Conservation (phyloP, 225 moss, liverwort and hornwort species). For the Takakia lepidozioides region DNA sequence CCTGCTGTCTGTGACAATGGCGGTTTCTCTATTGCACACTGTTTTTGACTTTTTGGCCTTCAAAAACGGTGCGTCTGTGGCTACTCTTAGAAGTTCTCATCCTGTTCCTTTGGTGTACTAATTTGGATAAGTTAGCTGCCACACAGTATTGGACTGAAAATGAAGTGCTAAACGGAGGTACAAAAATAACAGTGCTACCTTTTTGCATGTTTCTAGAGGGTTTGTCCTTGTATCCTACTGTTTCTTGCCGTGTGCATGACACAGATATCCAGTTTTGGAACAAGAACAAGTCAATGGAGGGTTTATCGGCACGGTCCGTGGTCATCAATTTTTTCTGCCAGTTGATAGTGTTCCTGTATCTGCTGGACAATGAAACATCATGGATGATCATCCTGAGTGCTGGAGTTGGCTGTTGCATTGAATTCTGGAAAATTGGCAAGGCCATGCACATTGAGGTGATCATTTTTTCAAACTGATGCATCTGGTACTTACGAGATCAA, state of each 20-base stretch:
- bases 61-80: conserved; percentile 61
- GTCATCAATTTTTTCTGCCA: conserved; percentile 84
- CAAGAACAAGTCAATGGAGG: conserved; percentile 99
- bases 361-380: conserved; percentile 94
- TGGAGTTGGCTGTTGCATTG: conserved; percentile 86
- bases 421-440: conserved; percentile 99
- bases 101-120: background rate
- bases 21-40: conserved; percentile 76
- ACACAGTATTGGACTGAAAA: too few species aligned
- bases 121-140: too few species aligned
- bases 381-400: conserved; percentile 97
- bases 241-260: too few species aligned
- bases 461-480: background rate
- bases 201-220: too few species aligned
- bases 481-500: too few species aligned
- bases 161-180: too few species aligned
- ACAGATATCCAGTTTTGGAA: conserved; percentile 99
- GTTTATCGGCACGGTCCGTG: conserved; percentile 90
- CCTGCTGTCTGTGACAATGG: conserved; percentile 77
- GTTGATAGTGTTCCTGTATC: conserved; percentile 81
- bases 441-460: conserved; percentile 89
- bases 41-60: conserved; percentile 95
- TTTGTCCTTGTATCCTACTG: too few species aligned
- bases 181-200: too few species aligned
- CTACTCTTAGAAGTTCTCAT: too few species aligned